phyloP scores from a whole-genome alignment of 2,329 filamentous ascomycete species.

The Elsinoe necatrix region DNA sequence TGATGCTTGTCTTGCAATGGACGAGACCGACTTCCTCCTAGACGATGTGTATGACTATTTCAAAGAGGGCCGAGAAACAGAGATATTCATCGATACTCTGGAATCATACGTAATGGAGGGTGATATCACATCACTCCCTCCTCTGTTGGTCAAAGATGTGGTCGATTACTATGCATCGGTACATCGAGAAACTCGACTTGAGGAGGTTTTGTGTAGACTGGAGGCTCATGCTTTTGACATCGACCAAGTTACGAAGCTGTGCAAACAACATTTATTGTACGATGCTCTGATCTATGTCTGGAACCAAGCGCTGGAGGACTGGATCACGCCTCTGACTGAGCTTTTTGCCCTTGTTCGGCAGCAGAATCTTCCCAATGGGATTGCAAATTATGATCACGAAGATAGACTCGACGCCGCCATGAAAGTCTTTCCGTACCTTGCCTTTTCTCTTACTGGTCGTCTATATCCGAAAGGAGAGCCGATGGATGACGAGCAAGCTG shows the following conservation, averaged over 20 bases:
- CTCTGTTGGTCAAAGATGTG: constrained; percentile 75
- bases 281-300: constrained; percentile 95
- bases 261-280: constrained; percentile 85
- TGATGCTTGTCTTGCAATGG: constrained; percentile 67
- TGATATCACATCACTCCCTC: constrained; percentile 66
- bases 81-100: constrained; percentile 76
- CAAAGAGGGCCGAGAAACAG: constrained; percentile 63
- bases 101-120: constrained; percentile 81
- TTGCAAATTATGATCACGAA: constrained; percentile 44
- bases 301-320: constrained; percentile 84
- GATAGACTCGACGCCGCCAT: constrained; percentile 60
- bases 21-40: constrained; percentile 75
- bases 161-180: constrained; percentile 71
- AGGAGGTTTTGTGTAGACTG: constrained; percentile 91
- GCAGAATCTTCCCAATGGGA: constrained; percentile 28
- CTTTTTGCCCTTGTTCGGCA: constrained; percentile 55
- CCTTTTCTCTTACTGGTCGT: constrained; percentile 80
- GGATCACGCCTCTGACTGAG: constrained; percentile 81
- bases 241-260: constrained; percentile 82
- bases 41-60: constrained; percentile 87
- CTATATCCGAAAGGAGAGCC: constrained; percentile 79
- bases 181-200: constrained; percentile 67
- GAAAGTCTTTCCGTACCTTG: constrained; percentile 92
- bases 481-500: constrained; percentile 64
- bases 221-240: constrained; percentile 86